These are phyloP conservation scores for Ophiostoma sp. DNA, from an alignment of 2,329 filamentous ascomycete genomes.

Conservation along the genomic window DNA sequence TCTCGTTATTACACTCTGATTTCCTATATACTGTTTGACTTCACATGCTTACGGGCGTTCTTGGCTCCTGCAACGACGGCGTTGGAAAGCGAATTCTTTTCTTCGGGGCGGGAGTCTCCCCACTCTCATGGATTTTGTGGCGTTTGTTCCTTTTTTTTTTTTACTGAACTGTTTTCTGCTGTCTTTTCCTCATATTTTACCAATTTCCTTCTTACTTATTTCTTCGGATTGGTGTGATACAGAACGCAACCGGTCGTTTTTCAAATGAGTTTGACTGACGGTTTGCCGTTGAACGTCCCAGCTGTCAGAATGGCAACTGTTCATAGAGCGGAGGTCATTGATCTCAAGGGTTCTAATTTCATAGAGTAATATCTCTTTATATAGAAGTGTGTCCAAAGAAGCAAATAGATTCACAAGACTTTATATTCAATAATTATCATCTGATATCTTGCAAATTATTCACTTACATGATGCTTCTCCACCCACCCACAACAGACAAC, in stretches of 20 bases:
- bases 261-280: not conserved
- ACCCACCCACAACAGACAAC: not conserved
- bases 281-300: not conserved
- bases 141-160: not conserved
- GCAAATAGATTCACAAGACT: not conserved
- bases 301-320: not conserved
- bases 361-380: not conserved
- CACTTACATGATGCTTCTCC: not conserved
- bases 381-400: not conserved
- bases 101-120: slow-evolving; percentile 4
- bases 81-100: not conserved
- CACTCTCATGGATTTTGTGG: not conserved
- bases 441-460: not conserved
- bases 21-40: too few species aligned
- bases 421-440: not conserved
- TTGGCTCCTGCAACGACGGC: slow-evolving; percentile 13
- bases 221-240: too few species aligned
- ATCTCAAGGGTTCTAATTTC: not conserved
- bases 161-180: not conserved
- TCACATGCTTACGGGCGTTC: not conserved
- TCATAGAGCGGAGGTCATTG: not conserved
- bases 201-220: too few species aligned
- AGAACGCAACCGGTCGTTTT: too few species aligned
- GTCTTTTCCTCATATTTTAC: not conserved
- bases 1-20: not conserved